phyloP scores from a whole-genome alignment of 345 rosid species.

The Populus tremula region DNA sequence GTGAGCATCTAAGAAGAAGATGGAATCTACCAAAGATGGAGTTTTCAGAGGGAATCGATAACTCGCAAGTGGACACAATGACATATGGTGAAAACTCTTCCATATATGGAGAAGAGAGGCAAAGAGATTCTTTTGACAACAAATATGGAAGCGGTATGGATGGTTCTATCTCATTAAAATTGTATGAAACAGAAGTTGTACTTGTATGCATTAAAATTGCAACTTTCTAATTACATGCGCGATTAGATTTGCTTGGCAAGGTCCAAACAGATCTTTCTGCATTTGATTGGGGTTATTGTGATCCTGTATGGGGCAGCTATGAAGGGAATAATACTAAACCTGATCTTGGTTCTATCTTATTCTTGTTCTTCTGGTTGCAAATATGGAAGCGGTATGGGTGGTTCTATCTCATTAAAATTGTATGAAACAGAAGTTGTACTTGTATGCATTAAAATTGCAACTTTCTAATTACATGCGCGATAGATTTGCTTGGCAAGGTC shows the following conservation, averaged over 20 bases:
- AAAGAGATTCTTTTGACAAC: background rate
- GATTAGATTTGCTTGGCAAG: background rate
- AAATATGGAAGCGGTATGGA: background rate
- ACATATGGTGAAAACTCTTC: conserved; percentile 3
- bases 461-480: background rate
- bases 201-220: background rate
- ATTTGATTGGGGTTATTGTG: background rate
- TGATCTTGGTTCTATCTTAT: background rate
- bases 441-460: background rate
- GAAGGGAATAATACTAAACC: background rate
- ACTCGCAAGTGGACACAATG: conserved; percentile 3
- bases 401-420: conserved; percentile 11
- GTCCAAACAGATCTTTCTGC: background rate
- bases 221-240: background rate
- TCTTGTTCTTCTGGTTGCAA: background rate
- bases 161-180: conserved; percentile 10
- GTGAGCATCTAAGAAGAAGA: conserved; percentile 42
- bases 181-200: conserved; percentile 8
- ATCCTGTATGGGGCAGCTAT: background rate
- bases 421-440: conserved; percentile 4
- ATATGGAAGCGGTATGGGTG: background rate
- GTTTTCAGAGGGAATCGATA: conserved; percentile 9
- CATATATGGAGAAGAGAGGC: background rate
- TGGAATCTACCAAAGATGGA: conserved; percentile 40
- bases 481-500: background rate